These are phyloP conservation scores for Aspergillus nomiae DNA, from an alignment of 2,329 filamentous ascomycete species.

Conservation along the genomic window DNA sequence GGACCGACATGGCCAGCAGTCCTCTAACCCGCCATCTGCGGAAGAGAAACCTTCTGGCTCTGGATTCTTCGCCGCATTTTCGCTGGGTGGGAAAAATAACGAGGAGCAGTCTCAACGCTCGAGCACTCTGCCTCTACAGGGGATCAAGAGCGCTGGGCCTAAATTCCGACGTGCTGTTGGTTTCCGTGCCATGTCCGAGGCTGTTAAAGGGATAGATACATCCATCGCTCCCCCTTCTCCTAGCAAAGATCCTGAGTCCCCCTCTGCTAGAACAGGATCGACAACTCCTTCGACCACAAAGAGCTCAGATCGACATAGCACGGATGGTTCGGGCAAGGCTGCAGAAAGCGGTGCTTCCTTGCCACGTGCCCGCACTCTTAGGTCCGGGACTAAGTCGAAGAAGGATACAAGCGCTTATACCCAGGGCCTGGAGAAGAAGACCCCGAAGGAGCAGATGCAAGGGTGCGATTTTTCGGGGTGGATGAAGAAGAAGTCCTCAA, in stretches of 20 bases:
- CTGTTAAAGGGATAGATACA: slow-evolving; percentile 54
- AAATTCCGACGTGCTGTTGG: slow-evolving; percentile 64
- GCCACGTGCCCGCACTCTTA: slow-evolving; percentile 54
- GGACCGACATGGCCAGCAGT: slow-evolving; percentile 42
- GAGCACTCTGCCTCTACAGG: slow-evolving; percentile 49
- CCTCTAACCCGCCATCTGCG: slow-evolving; percentile 57
- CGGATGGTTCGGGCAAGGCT: slow-evolving; percentile 59
- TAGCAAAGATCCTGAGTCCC: slow-evolving; percentile 58
- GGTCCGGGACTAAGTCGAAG: slow-evolving; percentile 68
- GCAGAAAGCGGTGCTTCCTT: slow-evolving; percentile 51
- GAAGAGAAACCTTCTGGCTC: slow-evolving; percentile 51
- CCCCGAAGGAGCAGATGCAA: slow-evolving; percentile 79
- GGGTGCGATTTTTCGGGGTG: slow-evolving; percentile 92
- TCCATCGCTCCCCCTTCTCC: slow-evolving; percentile 47
- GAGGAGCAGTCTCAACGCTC: slow-evolving; percentile 56
- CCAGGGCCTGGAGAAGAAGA: slow-evolving; percentile 77
- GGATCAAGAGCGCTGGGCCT: slow-evolving; percentile 60
- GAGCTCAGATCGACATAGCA: slow-evolving; percentile 79
- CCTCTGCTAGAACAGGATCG: slow-evolving; percentile 76
- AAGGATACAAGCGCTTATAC: slow-evolving; percentile 95
- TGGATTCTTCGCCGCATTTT: slow-evolving; percentile 50
- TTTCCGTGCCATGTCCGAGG: slow-evolving; percentile 82
- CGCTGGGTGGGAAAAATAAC: slow-evolving; percentile 46
- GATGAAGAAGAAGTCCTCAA: slow-evolving; percentile 99
- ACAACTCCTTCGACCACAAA: slow-evolving; percentile 65